These are phyloP conservation scores for Perkinsus chesapeaki DNA, from an alignment of 169 alveolate genomes.

Conservation along the genomic window DNA sequence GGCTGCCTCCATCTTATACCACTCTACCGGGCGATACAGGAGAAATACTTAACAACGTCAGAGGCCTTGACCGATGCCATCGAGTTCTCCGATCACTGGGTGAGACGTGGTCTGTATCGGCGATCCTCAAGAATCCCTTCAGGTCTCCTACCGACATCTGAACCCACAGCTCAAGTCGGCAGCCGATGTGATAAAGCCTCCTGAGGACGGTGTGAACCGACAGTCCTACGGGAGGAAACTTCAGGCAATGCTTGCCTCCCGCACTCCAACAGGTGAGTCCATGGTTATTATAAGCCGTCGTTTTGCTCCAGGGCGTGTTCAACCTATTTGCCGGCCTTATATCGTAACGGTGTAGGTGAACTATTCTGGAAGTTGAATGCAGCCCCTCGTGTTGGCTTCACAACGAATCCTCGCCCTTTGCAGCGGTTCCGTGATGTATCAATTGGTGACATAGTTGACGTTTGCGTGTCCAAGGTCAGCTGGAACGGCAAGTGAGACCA, in stretches of 20 bases:
- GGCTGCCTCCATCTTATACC: neutral
- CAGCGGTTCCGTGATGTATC: neutral
- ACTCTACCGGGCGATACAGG: neutral
- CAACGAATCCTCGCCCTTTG: neutral
- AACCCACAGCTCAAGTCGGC: slow-evolving; percentile 3
- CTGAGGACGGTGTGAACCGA: neutral
- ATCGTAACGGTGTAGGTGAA: neutral
- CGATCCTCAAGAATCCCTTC: neutral
- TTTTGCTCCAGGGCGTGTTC: neutral
- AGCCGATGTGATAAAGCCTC: neutral
- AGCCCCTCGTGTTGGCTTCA: neutral
- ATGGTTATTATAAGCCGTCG: neutral
- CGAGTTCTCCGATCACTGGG: neutral
- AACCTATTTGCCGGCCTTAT: neutral
- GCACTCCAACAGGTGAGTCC: neutral
- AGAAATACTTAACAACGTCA: neutral
- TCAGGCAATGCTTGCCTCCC: neutral
- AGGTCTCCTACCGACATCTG: neutral
- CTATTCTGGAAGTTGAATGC: neutral
- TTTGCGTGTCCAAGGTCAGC: neutral
- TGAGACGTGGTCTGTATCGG: neutral
- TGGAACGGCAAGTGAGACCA: neutral
- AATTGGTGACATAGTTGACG: neutral
- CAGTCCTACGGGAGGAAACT: neutral
- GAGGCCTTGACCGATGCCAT: slow-evolving; percentile 1